These are phyloP conservation scores for Pseudogymnoascus sp. DNA, from an alignment of 2,329 filamentous ascomycete species.

Conservation along the genomic window DNA sequence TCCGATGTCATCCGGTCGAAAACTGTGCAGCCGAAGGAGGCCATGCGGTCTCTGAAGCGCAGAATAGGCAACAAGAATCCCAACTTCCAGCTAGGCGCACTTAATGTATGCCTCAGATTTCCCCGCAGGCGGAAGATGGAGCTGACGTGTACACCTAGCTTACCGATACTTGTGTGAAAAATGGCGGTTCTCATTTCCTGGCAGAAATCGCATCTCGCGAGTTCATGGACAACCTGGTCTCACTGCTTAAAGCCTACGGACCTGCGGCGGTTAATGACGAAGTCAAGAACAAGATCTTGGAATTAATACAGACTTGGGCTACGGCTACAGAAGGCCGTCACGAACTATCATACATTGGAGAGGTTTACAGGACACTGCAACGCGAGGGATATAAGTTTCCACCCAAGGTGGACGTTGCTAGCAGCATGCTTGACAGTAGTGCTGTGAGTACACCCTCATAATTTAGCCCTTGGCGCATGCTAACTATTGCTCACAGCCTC, in stretches of 20 bases:
- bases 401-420: conserved; percentile 76
- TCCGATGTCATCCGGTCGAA: conserved; percentile 96
- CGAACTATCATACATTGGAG: conserved; percentile 76
- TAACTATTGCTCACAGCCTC: conserved; percentile 51
- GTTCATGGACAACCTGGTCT: conserved; percentile 96
- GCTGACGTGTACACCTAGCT: conserved; percentile 43
- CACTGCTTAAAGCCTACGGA: conserved; percentile 74
- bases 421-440: conserved; percentile 95
- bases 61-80: conserved; percentile 97
- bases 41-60: conserved; percentile 91
- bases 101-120: conserved; percentile 54
- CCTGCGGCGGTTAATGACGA: conserved; percentile 68
- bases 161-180: conserved; percentile 97
- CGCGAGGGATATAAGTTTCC: conserved; percentile 84
- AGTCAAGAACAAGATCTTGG: conserved; percentile 82
- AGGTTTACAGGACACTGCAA: conserved; percentile 77
- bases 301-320: conserved; percentile 90
- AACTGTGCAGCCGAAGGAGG: conserved; percentile 93
- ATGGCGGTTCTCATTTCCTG: conserved; percentile 91
- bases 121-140: not conserved
- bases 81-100: conserved; percentile 88
- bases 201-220: conserved; percentile 91
- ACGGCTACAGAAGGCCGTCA: conserved; percentile 76
- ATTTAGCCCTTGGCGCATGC: not conserved
- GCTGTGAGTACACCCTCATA: conserved; percentile 54